These are phyloP conservation scores for Trichoderma arundinaceum DNA, from an alignment of 2,329 filamentous ascomycete genomes.

Conservation along the genomic window DNA sequence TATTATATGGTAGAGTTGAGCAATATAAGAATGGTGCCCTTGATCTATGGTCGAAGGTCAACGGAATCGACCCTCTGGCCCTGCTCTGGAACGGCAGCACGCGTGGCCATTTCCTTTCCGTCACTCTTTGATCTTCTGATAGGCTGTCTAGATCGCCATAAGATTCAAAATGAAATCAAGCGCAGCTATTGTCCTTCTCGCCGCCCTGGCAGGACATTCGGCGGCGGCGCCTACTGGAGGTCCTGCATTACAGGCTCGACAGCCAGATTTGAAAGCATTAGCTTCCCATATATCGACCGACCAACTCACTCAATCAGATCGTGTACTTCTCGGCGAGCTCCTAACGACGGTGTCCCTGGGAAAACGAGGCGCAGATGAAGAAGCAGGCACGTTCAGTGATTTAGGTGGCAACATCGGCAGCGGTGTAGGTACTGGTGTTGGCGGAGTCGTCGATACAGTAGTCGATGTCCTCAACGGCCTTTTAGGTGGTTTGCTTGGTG, in stretches of 20 bases:
- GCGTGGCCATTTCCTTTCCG: not conserved
- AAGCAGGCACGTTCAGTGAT: not conserved
- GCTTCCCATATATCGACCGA: conserved; percentile 4
- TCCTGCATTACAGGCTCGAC: not conserved
- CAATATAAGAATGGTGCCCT: conserved; percentile 12
- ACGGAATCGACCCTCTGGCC: not conserved
- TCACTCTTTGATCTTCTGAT: not conserved
- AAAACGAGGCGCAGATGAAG: not conserved
- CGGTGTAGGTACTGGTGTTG: not conserved
- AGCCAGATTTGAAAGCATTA: not conserved
- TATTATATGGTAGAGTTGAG: not conserved
- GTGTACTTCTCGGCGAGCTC: not conserved
- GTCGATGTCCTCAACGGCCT: not conserved
- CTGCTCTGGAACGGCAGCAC: not conserved
- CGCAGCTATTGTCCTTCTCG: not conserved
- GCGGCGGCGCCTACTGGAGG: conserved; percentile 1
- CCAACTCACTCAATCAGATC: conserved; percentile 1
- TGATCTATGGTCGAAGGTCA: not conserved
- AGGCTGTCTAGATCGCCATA: not conserved
- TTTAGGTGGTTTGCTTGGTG: not conserved
- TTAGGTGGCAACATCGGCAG: not conserved
- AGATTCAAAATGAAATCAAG: conserved; percentile 4
- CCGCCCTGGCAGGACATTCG: conserved; percentile 9
- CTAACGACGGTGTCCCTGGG: not conserved
- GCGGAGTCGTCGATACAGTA: not conserved